phyloP scores from a whole-genome alignment of 1,284 basidiomycete species.

The Puccinia horiana region DNA sequence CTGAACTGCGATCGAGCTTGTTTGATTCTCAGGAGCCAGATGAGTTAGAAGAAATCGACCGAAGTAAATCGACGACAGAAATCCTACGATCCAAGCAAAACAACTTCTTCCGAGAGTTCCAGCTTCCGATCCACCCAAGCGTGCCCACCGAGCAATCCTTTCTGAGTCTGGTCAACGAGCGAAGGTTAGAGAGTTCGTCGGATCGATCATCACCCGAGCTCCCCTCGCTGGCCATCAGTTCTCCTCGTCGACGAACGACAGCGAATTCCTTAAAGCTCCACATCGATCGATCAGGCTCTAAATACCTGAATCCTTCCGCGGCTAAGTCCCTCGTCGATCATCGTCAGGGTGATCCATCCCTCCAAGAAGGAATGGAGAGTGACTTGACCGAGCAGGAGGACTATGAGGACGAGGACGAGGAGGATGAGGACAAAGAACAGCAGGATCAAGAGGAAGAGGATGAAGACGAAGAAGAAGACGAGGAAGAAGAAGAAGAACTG shows the following conservation, averaged over 20 bases:
- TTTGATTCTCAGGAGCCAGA: conserved; percentile 27
- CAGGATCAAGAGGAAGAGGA: neutral
- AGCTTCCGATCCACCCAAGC: conserved; percentile 45
- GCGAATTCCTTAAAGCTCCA: conserved; percentile 16
- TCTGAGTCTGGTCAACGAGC: conserved; percentile 2
- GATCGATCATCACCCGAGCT: conserved; percentile 7
- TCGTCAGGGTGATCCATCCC: neutral
- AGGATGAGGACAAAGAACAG: conserved; percentile 6
- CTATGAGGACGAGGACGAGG: conserved; percentile 36
- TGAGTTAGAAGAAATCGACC: conserved; percentile 24
- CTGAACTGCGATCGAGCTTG: neutral
- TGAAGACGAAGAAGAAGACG: conserved; percentile 1
- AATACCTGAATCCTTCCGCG: neutral
- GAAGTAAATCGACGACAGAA: conserved; percentile 14
- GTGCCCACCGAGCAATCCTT: conserved; percentile 36
- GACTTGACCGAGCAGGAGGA: conserved; percentile 48
- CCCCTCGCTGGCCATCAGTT: neutral
- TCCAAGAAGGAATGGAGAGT: conserved; percentile 47
- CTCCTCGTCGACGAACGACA: neutral
- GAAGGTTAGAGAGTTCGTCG: conserved; percentile 9
- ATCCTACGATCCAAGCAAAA: conserved; percentile 7
- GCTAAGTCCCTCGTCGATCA: neutral
- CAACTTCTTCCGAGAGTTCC: conserved; percentile 34
- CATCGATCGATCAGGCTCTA: conserved; percentile 15
- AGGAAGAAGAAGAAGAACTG: neutral